Base-by-base conservation (phyloP, 1,284 basidiomycete genomes). In the Leccinum subrobustum region DNA sequence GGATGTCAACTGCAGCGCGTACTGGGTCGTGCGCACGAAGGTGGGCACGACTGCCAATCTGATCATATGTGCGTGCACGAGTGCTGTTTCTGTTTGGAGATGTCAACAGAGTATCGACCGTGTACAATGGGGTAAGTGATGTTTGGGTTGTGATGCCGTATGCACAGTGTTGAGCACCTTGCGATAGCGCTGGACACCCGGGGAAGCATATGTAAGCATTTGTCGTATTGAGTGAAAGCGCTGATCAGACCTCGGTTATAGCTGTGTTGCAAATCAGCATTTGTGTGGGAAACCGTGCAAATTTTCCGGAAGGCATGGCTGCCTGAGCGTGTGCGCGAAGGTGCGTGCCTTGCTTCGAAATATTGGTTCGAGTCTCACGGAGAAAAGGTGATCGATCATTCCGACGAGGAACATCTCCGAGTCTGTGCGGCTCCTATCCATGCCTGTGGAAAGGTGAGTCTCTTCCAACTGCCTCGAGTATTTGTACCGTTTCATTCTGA, bases 151-250 rank as follows among this genome's bases (percentile, higher is more conserved):
- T 25, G 7, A 9, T 42, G 4, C 9, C 16, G 0, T 25, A 14
- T 3, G 0, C 8, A 14, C 6, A 2, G 16, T 54, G 6, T 47
- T 58, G 27, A 62, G 11, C 50, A 23, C 3, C 0, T 47, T 27
- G 16, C 1, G 0, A 4, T 58, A 87, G 85, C 14, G 85, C 83
- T 12, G 84, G 86, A 0, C 85, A 87, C 61, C 68, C 77, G 8
- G 82, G 83, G 16, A 73, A 70, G 7, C 85, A 87, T 63, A 77
- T 84, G 83, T 84, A 53, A 1, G 69, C 54, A 76, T 62, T 51
- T 9, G 18, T 23, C 54, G 3, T 7, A 16, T 25, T 50, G 1
- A 1, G 2, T 8, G 14, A 23, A 7, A 25, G 2, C 8, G 5
- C 16, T 37, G 6, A 54, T 9, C 16, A 12, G 27, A 55, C 12